Conservation (phyloP, 1,284 basidiomycete genomes). For the Psilocybe mexicana region DNA sequence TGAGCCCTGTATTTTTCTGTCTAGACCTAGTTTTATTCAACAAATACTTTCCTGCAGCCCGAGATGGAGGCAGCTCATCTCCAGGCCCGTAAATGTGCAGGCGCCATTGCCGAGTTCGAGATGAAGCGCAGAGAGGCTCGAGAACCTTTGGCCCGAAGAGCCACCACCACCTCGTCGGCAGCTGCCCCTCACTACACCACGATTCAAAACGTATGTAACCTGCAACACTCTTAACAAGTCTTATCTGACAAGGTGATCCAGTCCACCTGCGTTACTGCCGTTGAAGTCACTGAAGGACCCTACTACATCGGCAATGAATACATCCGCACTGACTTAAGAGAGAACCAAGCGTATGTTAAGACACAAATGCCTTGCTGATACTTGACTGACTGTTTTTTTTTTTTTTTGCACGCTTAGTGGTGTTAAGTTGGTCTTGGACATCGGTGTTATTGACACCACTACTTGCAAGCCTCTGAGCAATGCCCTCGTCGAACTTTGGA, state of each 20-base stretch:
- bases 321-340: slow-evolving; percentile 49
- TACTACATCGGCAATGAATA: slow-evolving; percentile 49
- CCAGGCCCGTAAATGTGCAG: not conserved
- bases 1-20: not conserved
- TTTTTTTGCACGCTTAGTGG: slow-evolving; percentile 32
- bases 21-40: not conserved
- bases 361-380: too few relatives aligned
- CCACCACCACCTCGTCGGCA: not conserved
- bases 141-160: not conserved
- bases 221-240: not conserved
- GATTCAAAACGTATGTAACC: not conserved
- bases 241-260: not conserved
- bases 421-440: slow-evolving; percentile 50
- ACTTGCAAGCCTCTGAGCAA: slow-evolving; percentile 55
- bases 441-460: slow-evolving; percentile 57
- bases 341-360: slow-evolving; percentile 38
- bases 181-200: slow-evolving; percentile 1
- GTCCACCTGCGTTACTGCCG: slow-evolving; percentile 1
- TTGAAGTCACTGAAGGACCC: not conserved
- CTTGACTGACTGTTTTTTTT: too few relatives aligned
- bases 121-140: not conserved
- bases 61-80: not conserved
- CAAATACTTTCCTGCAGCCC: not conserved
- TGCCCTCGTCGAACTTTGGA: slow-evolving; percentile 61
- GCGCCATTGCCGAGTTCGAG: slow-evolving; percentile 4